Conservation (phyloP, 2,329 filamentous ascomycete species). For the Cordyceps javanica region DNA sequence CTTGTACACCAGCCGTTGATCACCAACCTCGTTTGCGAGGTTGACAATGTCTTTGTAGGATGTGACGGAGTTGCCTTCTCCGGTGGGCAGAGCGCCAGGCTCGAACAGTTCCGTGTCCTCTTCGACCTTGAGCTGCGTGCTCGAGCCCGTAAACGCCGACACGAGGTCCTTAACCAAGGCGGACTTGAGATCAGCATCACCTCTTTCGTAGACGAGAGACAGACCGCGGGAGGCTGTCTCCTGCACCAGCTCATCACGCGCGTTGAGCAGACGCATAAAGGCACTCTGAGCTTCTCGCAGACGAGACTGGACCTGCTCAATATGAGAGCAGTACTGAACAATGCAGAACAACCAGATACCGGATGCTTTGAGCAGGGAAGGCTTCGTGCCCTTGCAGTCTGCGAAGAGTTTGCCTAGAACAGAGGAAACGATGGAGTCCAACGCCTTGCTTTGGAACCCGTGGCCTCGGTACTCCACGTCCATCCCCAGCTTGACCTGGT, state of each 20-base stretch:
- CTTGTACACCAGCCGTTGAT: conserved; percentile 92
- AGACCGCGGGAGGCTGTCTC: conserved; percentile 90
- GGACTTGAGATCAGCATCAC: conserved; percentile 71
- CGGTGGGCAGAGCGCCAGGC: conserved; percentile 80
- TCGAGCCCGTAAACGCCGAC: conserved; percentile 76
- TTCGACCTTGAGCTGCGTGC: conserved; percentile 72
- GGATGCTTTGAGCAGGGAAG: conserved; percentile 81
- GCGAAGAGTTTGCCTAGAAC: conserved; percentile 67
- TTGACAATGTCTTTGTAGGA: conserved; percentile 98
- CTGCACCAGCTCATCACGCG: conserved; percentile 89
- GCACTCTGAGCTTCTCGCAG: conserved; percentile 76
- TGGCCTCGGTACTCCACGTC: conserved; percentile 58
- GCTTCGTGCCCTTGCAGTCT: conserved; percentile 79
- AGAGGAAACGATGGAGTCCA: conserved; percentile 37
- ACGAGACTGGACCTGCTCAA: conserved; percentile 65
- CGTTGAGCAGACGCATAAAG: conserved; percentile 81
- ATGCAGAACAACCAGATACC: conserved; percentile 93
- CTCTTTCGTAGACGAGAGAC: conserved; percentile 89
- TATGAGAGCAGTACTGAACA: conserved; percentile 81
- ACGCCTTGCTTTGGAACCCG: conserved; percentile 32
- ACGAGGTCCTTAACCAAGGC: conserved; percentile 84
- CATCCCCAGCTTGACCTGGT: conserved; percentile 65
- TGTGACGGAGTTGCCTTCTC: conserved; percentile 81
- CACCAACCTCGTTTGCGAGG: conserved; percentile 91
- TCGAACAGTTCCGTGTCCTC: conserved; percentile 92